Evolutionary conservation across 2,329 filamentous ascomycete species (phyloP).

Genomic region (Penicillium glabrum): DNA sequence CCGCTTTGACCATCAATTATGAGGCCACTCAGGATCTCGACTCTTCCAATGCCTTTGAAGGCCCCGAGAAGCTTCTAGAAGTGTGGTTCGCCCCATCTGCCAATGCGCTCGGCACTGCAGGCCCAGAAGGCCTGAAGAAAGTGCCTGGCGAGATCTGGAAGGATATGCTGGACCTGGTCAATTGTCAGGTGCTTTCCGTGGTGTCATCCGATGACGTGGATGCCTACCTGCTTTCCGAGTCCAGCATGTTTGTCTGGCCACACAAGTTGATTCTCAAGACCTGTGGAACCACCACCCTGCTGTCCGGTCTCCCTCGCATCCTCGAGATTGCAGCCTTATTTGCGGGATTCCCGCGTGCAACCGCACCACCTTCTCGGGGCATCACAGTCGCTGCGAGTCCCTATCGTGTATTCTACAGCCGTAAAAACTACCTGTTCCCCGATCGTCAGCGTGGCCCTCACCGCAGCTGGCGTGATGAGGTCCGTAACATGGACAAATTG

Average conservation of each 20-base stretch:
- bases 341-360: constrained; percentile 84
- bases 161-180: constrained; percentile 94
- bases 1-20: constrained; percentile 94
- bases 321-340: constrained; percentile 85
- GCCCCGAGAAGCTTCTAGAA: constrained; percentile 95
- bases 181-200: constrained; percentile 96
- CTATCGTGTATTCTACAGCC: constrained; percentile 96
- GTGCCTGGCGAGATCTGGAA: constrained; percentile 87
- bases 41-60: constrained; percentile 95
- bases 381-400: constrained; percentile 78
- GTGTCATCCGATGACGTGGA: constrained; percentile 92
- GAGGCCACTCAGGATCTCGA: constrained; percentile 90
- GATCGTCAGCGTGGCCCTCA: constrained; percentile 93
- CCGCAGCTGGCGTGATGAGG: constrained; percentile 96
- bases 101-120: constrained; percentile 64
- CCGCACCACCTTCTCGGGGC: constrained; percentile 64
- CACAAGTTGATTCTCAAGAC: constrained; percentile 99
- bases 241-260: constrained; percentile 99
- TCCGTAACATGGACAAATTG: constrained; percentile 86
- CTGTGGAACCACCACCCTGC: constrained; percentile 91
- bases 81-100: constrained; percentile 93
- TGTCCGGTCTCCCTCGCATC: constrained; percentile 85
- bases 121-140: constrained; percentile 77
- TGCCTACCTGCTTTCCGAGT: constrained; percentile 95
- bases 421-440: constrained; percentile 97